Evolutionary conservation across 495 filamentous ascomycete species (phyloP).

Genomic region (Entonaema liquescens): DNA sequence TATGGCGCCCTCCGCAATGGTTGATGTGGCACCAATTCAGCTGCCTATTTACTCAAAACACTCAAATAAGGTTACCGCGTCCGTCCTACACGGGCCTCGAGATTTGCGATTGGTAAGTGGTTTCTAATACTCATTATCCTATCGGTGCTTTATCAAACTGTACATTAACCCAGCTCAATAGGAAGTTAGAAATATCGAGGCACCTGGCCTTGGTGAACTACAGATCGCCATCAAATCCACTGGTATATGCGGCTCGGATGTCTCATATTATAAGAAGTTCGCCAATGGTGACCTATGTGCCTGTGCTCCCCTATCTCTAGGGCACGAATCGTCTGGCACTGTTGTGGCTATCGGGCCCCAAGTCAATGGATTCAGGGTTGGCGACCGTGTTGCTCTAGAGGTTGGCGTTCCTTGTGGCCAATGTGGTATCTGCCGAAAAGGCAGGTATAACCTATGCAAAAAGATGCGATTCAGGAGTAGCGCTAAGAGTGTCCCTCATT

Average conservation of each 20-base stretch:
- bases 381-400: conserved; percentile 88
- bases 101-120: conserved; percentile 60
- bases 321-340: conserved; percentile 80
- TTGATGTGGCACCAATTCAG: conserved; percentile 55
- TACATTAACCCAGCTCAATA: conserved; percentile 31
- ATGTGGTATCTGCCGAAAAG: conserved; percentile 76
- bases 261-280: conserved; percentile 86
- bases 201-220: conserved; percentile 64
- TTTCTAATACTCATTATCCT: conserved; percentile 14
- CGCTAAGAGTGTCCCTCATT: conserved; percentile 84
- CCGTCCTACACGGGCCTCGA: conserved; percentile 60
- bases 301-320: conserved; percentile 74
- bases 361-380: conserved; percentile 62
- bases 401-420: conserved; percentile 82
- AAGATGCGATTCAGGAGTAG: conserved; percentile 83
- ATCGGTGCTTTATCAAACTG: conserved; percentile 4
- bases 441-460: conserved; percentile 89
- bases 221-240: conserved; percentile 79
- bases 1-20: conserved; percentile 59
- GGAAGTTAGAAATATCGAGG: conserved; percentile 59
- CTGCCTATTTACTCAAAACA: conserved; percentile 52
- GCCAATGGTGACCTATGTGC: conserved; percentile 84
- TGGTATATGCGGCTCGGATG: conserved; percentile 84
- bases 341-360: conserved; percentile 70
- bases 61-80: conserved; percentile 56